Evolutionary conservation across 1,284 basidiomycete species (phyloP), one percentile per base, ranked within the genome.

Genomic region (Puccinia coronata): DNA sequence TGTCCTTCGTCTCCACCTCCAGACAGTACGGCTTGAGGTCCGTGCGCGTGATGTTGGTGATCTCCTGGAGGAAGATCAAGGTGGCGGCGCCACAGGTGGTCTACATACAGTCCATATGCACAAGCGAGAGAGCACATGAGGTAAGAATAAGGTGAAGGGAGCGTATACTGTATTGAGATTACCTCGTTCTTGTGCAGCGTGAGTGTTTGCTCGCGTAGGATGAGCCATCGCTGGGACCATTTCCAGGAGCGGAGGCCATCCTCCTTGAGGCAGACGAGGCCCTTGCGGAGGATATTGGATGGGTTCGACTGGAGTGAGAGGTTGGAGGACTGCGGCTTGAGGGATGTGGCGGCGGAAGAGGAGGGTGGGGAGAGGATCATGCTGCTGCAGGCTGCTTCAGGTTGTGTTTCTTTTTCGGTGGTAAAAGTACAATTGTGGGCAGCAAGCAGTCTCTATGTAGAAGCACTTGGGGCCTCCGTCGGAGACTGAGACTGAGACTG

Each of bases 171-270:
- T n/a, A n/a, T 0, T 1, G 1, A 43, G 80, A 84, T 47, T 84
- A 95, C 95, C 90, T 98, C 95, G 85, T 91, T 94, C 89, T 96
- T 98, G 87, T 95, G 93, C 82, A 98, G 91, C 55, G 91, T 90
- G 75, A 99, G 87, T 20, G 91, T 90, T 84, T 91, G 90, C 82
- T 95, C 93, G 84, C 91, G 92, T 82, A 98, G 88, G 5, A 96
- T 90, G 67, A 98, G 88, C 92, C 93, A 98, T 85, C 94, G 92
- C 85, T 93, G 91, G 86, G 92, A 91, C 92, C 96, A 98, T 80
- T 98, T 90, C 90, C 94, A 96, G 83, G 92, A 94, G 20, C 93
- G 83, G 36, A 86, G 83, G 25, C 86, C 86, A 74, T 86, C 86
- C 69, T 86, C 86, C 80, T 86, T 86, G 82, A 86, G 84, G 72